A percentile compares a stretch with the other conserved stretches of the same genome.
Conservation (phyloP, 768 basidiomycete species). For the Trametes coccinea region DNA sequence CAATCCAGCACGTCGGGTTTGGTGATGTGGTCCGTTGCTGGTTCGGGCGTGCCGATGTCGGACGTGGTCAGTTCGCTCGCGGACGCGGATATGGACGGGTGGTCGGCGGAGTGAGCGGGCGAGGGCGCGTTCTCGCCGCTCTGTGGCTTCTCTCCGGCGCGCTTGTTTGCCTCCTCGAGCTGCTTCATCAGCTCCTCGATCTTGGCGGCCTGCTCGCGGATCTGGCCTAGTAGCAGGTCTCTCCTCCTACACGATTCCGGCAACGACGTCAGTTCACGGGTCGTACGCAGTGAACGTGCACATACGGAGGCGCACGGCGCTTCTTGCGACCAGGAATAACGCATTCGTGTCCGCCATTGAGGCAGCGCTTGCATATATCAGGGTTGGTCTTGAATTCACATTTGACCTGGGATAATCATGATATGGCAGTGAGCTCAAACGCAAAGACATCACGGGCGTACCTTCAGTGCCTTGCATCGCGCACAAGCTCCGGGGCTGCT, state of each 20-base stretch:
- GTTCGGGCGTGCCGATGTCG: conserved; percentile 22
- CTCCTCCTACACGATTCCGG: conserved; percentile 56
- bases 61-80: conserved; percentile 26
- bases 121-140: conserved; percentile 7
- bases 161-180: conserved; percentile 50
- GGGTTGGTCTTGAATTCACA: conserved; percentile 75
- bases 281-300: conserved; percentile 29
- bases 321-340: conserved; percentile 84
- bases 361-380: conserved; percentile 76
- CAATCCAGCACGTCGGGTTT: conserved; percentile 71
- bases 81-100: conserved; percentile 20
- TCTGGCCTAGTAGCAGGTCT: conserved; percentile 75
- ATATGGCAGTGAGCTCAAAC: neutral
- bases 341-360: conserved; percentile 70
- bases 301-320: conserved; percentile 72
- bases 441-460: conserved; percentile 18
- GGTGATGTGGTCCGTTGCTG: conserved; percentile 30
- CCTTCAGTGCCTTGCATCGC: conserved; percentile 65
- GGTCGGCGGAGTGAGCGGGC: conserved; percentile 16
- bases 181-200: conserved; percentile 72
- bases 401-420: conserved; percentile 48
- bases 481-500: conserved; percentile 58
- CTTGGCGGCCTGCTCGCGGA: conserved; percentile 70
- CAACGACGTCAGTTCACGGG: neutral
- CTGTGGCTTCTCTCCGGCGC: conserved; percentile 9